Evolutionary conservation across 2,329 filamentous ascomycete genomes (phyloP), one percentile per base, ranked within the genome.

Genomic region (Ampelomyces quisqualis): DNA sequence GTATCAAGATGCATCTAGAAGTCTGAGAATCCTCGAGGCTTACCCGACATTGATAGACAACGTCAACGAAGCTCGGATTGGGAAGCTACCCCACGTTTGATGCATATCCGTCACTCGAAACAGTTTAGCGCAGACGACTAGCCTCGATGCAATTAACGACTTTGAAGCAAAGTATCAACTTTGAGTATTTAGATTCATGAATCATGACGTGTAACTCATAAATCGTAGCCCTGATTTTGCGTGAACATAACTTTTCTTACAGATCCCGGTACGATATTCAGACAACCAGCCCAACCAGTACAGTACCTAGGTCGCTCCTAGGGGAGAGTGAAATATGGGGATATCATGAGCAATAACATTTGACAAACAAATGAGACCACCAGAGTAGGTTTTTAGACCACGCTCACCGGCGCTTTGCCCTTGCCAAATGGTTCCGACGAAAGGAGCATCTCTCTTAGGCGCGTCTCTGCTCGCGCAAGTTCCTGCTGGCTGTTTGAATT

Each of bases 381-480:
- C 17, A 10, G 15, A 18, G 2, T 18, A n/a, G n/a, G n/a, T 33
- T 24, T 18, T 57, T 28, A 65, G n/a, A 40, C 41, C n/a, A 51
- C 55, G 18, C 49, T 51, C 4, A 55, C 45, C 7, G 53, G 37
- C n/a, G 51, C 53, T 37, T 62, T 65, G 15, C 57, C 59, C 45
- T 59, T 65, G 7, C 47, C 55, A 13, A 56, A 13, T n/a, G 33
- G 49, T 23, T 62, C 51, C 11, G 58, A 53, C 5, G 51, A 48
- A 27, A 55, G 40, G n/a, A 68, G 47, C 53, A 68, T 55, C 23
- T 65, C 61, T 40, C 61, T 53, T 19, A 68, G 34, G 14, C 58
- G 57, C 7, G 53, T 43, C 31, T 67, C 64, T 8, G 58, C 64
- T 43, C 53, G 59, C n/a, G 60, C 60, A 17, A 62, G 24, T 27